Evolutionary conservation across 2,329 filamentous ascomycete genomes (phyloP).

Genomic region (Aspergillus sp.): DNA sequence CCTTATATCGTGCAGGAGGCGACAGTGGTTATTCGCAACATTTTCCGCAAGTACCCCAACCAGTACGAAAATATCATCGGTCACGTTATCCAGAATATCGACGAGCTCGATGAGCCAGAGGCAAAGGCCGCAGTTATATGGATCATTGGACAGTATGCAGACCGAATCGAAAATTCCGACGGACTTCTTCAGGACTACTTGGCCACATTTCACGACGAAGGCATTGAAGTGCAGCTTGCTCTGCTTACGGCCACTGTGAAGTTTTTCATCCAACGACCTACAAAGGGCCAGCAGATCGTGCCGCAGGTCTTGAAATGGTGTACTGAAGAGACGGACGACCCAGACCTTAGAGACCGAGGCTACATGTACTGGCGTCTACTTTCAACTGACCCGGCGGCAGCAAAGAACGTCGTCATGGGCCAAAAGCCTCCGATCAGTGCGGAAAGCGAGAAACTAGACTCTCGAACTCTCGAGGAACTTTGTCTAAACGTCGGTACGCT

Average conservation of each 20-base stretch:
- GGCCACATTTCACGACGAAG: conserved; percentile 88
- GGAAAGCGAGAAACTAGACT: conserved; percentile 90
- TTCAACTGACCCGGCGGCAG: conserved; percentile 82
- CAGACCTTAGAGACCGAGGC: conserved; percentile 87
- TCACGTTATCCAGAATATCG: conserved; percentile 90
- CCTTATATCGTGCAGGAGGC: conserved; percentile 99
- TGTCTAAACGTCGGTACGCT: conserved; percentile 94
- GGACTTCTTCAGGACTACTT: conserved; percentile 91
- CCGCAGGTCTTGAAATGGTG: conserved; percentile 97
- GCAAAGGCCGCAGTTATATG: conserved; percentile 98
- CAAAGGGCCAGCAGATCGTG: conserved; percentile 87
- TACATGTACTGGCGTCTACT: conserved; percentile 99
- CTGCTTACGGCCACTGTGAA: conserved; percentile 95
- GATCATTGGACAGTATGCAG: conserved; percentile 98
- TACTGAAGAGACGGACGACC: conserved; percentile 98
- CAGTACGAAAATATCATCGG: conserved; percentile 98
- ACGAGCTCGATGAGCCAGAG: conserved; percentile 94
- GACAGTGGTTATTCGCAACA: conserved; percentile 97
- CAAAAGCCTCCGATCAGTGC: conserved; percentile 95
- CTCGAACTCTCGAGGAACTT: conserved; percentile 89
- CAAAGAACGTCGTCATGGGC: conserved; percentile 90
- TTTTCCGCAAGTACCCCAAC: conserved; percentile 98
- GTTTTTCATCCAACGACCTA: conserved; percentile 93
- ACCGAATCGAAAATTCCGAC: conserved; percentile 95
- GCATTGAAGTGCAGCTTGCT: conserved; percentile 90